Conservation (phyloP, 371 early-diverging fungal genomes). For the Syncephalastrum racemosum region DNA sequence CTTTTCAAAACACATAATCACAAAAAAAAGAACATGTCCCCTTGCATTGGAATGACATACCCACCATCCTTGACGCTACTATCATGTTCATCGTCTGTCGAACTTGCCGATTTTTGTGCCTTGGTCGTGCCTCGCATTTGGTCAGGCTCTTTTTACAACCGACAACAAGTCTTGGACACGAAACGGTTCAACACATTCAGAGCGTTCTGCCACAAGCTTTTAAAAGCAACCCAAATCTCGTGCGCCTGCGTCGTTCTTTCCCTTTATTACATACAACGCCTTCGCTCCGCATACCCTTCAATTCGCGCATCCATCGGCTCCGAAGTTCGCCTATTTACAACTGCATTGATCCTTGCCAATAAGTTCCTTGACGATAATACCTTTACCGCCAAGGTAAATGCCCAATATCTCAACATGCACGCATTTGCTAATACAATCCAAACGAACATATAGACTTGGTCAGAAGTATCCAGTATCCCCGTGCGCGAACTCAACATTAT, state of each 20-base stretch:
- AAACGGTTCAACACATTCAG: constrained; percentile 42
- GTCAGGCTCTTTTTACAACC: constrained; percentile 29
- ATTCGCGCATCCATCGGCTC: constrained; percentile 52
- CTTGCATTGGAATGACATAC: neutral
- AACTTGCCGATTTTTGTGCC: constrained; percentile 47
- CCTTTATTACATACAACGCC: constrained; percentile 40
- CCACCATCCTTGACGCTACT: constrained; percentile 15
- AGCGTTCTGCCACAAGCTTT: constrained; percentile 47
- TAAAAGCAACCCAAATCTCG: constrained; percentile 53
- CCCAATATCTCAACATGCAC: neutral
- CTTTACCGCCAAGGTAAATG: constrained; percentile 58
- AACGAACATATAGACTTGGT: constrained; percentile 55
- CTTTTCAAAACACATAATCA: constrained; percentile 2
- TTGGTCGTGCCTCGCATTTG: constrained; percentile 49
- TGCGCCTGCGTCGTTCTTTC: constrained; percentile 40
- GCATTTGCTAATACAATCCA: neutral
- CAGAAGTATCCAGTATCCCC: constrained; percentile 67
- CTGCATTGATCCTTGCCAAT: constrained; percentile 64
- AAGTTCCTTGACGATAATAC: constrained; percentile 73
- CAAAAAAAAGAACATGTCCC: constrained; percentile 4
- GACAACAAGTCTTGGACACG: constrained; percentile 20
- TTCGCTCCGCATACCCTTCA: constrained; percentile 39
- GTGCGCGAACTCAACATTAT: constrained; percentile 67
- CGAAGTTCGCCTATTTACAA: constrained; percentile 65
- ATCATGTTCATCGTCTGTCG: constrained; percentile 25